These are phyloP conservation scores for Volvariella surrecta DNA, from an alignment of 1,284 basidiomycete species.

Conservation along the genomic window DNA sequence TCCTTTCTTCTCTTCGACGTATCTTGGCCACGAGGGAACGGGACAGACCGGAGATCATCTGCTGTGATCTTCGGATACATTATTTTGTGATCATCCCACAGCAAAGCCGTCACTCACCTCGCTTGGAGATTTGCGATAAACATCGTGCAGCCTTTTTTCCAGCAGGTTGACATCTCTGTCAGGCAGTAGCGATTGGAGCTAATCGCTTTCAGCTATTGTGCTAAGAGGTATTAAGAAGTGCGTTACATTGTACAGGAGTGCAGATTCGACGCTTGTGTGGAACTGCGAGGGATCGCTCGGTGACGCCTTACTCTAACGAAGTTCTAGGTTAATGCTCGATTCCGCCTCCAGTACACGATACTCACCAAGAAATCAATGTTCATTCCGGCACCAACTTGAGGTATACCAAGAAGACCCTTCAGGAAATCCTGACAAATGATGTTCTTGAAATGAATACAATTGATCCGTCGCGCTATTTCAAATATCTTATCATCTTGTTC, in stretches of 20 bases:
- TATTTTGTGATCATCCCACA: too few species aligned
- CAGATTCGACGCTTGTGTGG: constrained; percentile 10
- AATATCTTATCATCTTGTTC: constrained; percentile 16
- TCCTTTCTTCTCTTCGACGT: background rate
- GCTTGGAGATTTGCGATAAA: too few species aligned
- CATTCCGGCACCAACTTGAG: constrained; percentile 9
- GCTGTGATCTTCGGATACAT: too few species aligned
- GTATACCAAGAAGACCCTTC: constrained; percentile 15
- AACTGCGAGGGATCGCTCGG: constrained; percentile 5
- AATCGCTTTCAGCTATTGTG: too few species aligned
- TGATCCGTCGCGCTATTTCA: constrained; percentile 14
- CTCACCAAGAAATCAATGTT: constrained; percentile 11
- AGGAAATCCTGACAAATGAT: constrained; percentile 16
- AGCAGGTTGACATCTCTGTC: too few species aligned
- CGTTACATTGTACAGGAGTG: constrained; percentile 10
- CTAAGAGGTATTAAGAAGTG: background rate
- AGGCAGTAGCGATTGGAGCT: too few species aligned
- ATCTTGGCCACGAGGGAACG: too few species aligned
- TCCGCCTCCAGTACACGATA: too few species aligned
- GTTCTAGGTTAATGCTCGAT: too few species aligned
- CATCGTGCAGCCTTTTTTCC: too few species aligned
- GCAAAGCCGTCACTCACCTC: too few species aligned
- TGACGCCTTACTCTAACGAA: constrained; percentile 6
- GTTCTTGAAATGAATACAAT: constrained; percentile 17
- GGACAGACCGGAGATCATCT: too few species aligned